Base-by-base conservation (phyloP, 2,329 filamentous ascomycete genomes). In the Diaporthe aspalathi region DNA sequence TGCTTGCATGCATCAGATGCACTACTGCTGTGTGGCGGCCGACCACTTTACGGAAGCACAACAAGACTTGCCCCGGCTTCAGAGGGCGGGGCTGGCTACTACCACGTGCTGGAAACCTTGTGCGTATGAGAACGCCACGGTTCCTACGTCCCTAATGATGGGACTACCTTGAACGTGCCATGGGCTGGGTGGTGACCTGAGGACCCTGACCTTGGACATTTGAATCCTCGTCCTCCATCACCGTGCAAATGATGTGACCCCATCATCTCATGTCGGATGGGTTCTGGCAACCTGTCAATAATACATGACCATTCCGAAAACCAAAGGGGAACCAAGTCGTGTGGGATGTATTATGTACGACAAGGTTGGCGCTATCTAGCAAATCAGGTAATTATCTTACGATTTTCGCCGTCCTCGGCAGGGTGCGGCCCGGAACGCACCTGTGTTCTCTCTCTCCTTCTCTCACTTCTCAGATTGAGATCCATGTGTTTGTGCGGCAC, bases 341-440 rank as follows among this genome's bases (percentile, higher is more conserved):
- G 9, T 2, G 35, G 22, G 32, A 38, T 50, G 45, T 54, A 29
- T 22, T 22, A 12, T 9, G 5, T 8, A 16, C 22, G 22, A 52
- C 49, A 43, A 69, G 49, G 32, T 69, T 69, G 56, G 67, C 54
- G 67, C 67, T 65, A 69, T 40, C 67, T 52, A 65, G 35, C 32
- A 9, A 40, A 65, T 65, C 67, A 52, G 45, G 47, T 69, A 24
- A 69, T 69, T 24, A 69, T 69, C 67, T 52, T 65, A 69, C 56
- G 67, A 69, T 45, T 69, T 69, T 53, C 24, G 29, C 27, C 20
- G 9, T 20, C 43, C 27, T 38, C 22, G 60, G 45, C 35, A 65
- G 49, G n/a, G n/a, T n/a, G n/a, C 14, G 12, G 11, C n/a, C 43
- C 29, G 29, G 29, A 14, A n/a, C 12, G 22, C 3, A 22, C 27